Base-by-base conservation (phyloP, 352 stramenopile genomes). In the Globisporangium barbulae region DNA sequence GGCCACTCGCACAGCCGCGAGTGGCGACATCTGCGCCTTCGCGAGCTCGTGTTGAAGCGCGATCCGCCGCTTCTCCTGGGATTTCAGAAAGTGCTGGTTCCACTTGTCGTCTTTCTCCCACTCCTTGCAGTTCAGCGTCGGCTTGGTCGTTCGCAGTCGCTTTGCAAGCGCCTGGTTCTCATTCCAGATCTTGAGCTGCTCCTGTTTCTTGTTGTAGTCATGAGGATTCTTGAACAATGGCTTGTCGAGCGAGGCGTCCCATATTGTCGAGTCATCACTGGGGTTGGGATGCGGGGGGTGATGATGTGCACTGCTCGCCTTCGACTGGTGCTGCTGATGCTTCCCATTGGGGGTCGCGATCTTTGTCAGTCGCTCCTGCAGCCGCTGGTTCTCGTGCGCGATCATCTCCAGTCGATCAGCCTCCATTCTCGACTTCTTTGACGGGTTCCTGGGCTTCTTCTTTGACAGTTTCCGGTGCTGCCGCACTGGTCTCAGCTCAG, bases 81-180 rank as follows among this genome's bases (percentile, higher is more conserved):
- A 78, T 64, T 75, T 84, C 4, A 90, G 64, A 25, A 83, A 90
- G 6, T 89, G 71, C 61, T 90, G 79, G 22, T 85, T 86, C 75
- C 80, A 82, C 62, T 91, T 88, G 41, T 78, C 78, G 41, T 90
- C 82, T 58, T 85, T 85, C 60, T 89, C 71, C 82, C 80, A 90
- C 57, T 88, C 73, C 39, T 90, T 89, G 45, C 68, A 80, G 12
- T 78, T 81, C 3, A 91, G 68, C 2, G 84, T 91, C 13, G 77
- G 65, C 60, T 90, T 93, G 2, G 82, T 77, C 39, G 73, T 88
- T 9, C 78, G 72, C 13, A 93, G 63, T 7, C 84, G 79, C 64
- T 90, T 90, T 5, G 61, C 73, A 6, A 93, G 65, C 22, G 75
- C 78, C 65, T 91, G 82, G 47, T 93, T 91, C 49, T 91, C 84